Evolutionary conservation across 768 basidiomycete species (phyloP), one percentile per base, ranked within the genome.

Genomic region (Boletus pseudopeckii): DNA sequence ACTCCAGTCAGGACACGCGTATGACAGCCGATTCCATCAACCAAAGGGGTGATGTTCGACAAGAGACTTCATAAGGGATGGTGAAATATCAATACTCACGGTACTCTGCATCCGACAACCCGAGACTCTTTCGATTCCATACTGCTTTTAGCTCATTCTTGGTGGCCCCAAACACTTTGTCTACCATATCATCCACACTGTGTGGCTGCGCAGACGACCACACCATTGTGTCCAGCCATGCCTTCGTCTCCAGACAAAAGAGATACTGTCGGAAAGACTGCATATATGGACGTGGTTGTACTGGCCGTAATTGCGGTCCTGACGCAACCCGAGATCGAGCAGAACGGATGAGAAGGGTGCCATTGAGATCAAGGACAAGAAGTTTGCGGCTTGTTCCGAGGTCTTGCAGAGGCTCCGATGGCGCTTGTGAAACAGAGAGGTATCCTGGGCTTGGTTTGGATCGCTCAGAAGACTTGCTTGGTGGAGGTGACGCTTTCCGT

Each of bases 171-270:
- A 92, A 90, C 33, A 78, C 77, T 34, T 73, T 75, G 20, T 79
- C 66, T 0, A 88, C 85, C 91, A 93, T 92, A 59, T 85, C 83
- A 0, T 72, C 68, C 9, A 91, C 90, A 64, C 81, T 90, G 46
- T 85, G 84, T 2, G 90, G 88, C 63, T 91, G 88, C 5, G 91
- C 91, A 3, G 86, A 89, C 63, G 86, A 89, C 91, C 91, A 94
- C 5, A 94, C 80, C 87, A 92, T 92, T 5, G 86, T 84, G 53
- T 91, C 88, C 18, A 92, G 76, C 86, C 88, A 90, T 14, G 63
- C 61, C 33, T 70, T 73, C n/a, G 84, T 89, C 17, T 73, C 59
- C 0, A 77, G 71, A 45, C 84, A 81, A 58, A 90, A 84, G 2
- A 91, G 69, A 62, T 87, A 92, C 3, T 76, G 66, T 5, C 76